A percentile compares a stretch with the other conserved stretches of the same genome.
Evolutionary conservation across 225 moss, liverwort and hornwort species (phyloP).

Genomic region (Climacium dendroides): DNA sequence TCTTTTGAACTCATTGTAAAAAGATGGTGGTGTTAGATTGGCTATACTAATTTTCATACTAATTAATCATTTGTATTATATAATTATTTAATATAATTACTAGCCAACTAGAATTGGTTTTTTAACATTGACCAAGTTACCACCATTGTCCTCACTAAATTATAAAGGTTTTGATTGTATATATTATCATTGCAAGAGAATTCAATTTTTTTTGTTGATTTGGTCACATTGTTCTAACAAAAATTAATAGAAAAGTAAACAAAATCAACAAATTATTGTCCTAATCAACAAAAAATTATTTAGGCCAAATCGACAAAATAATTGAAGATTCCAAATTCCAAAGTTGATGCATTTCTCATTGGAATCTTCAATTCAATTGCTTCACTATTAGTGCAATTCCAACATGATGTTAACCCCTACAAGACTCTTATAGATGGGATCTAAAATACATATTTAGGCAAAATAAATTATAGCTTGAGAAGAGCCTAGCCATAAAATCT

Average conservation of each 20-base stretch:
- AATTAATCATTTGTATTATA: background rate
- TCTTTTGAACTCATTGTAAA: too few species aligned
- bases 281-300: too few species aligned
- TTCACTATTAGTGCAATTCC: too few species aligned
- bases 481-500: too few species aligned
- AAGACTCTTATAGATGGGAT: background rate
- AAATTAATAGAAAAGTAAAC: too few species aligned
- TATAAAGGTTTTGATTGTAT: background rate
- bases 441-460: rapidly evolving
- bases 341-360: background rate
- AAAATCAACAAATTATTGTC: too few species aligned
- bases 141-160: background rate
- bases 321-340: background rate
- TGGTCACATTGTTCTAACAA: too few species aligned
- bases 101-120: background rate
- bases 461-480: background rate
- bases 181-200: too few species aligned
- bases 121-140: too few species aligned
- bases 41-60: too few species aligned
- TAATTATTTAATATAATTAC: background rate
- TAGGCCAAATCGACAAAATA: too few species aligned
- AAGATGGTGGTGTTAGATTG: background rate
- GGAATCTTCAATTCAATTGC: background rate
- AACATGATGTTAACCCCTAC: background rate
- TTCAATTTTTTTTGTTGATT: too few species aligned